Conservation (phyloP, 2,329 filamentous ascomycete species). For the Rhynchosporium graminicola region DNA sequence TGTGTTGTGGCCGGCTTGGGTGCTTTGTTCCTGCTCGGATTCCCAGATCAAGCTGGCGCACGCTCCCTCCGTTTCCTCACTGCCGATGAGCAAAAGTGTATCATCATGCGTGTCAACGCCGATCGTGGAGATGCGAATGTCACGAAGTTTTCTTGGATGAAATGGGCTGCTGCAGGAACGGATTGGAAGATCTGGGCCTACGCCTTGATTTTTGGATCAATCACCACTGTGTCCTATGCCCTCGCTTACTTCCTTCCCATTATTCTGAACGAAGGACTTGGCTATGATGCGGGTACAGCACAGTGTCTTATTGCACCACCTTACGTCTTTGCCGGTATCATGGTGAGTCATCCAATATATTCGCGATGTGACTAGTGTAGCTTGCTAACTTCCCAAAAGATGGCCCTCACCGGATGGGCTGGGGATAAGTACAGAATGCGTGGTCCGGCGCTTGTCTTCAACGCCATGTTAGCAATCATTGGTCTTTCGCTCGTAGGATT, state of each 20-base stretch:
- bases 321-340: conserved; percentile 49
- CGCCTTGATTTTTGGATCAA: conserved; percentile 61
- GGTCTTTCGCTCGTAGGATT: conserved; percentile 47
- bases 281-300: conserved; percentile 51
- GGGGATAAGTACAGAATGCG: conserved; percentile 51
- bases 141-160: conserved; percentile 6
- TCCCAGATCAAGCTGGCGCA: conserved; percentile 10
- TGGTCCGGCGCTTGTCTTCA: conserved; percentile 29
- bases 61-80: conserved; percentile 16
- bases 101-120: conserved; percentile 54
- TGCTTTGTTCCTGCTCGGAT: conserved; percentile 3
- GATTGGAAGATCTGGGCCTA: conserved; percentile 61
- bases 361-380: conserved; percentile 31
- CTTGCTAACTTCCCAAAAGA: not conserved
- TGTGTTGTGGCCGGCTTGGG: conserved; percentile 34
- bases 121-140: conserved; percentile 55
- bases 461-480: conserved; percentile 52
- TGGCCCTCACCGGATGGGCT: conserved; percentile 12
- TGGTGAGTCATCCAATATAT: conserved; percentile 44
- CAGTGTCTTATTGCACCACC: conserved; percentile 58
- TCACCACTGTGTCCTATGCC: conserved; percentile 72
- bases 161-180: too few relatives aligned
- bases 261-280: conserved; percentile 56
- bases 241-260: conserved; percentile 79
- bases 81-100: conserved; percentile 11